phyloP scores from a whole-genome alignment of 345 rosid genomes.

The Aegle marmelos region DNA sequence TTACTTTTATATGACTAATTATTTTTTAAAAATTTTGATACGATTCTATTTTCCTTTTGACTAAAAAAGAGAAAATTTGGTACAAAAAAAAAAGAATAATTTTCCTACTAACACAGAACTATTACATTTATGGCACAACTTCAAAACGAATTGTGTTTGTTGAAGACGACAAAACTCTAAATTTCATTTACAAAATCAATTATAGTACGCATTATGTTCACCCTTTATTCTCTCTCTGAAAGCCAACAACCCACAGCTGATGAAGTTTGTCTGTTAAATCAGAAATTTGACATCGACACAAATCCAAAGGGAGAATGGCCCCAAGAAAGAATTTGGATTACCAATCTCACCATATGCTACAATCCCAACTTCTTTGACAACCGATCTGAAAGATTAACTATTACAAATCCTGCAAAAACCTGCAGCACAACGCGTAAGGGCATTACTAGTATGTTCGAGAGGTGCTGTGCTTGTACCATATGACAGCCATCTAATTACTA shows the following conservation, averaged over 20 bases:
- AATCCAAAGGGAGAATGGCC: conserved; percentile 22
- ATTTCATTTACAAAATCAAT: conserved; percentile 29
- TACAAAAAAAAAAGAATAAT: too few species aligned
- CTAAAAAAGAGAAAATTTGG: too few species aligned
- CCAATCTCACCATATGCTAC: conserved; percentile 33
- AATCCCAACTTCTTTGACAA: conserved; percentile 77
- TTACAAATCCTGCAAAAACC: conserved; percentile 96
- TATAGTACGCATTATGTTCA: conserved; percentile 3
- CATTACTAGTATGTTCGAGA: background rate
- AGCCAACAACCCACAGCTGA: background rate
- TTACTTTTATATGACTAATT: background rate
- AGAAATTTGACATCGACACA: conserved; percentile 8
- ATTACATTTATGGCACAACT: conserved; percentile 15
- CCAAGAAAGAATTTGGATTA: conserved; percentile 23
- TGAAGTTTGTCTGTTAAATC: conserved; percentile 8
- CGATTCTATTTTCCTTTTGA: background rate
- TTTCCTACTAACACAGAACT: background rate
- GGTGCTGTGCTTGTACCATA: background rate
- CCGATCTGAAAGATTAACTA: conserved; percentile 77
- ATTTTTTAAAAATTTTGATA: too few species aligned
- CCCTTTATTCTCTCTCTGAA: background rate
- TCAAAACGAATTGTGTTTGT: background rate
- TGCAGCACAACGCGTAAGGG: conserved; percentile 18
- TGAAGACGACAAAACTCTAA: conserved; percentile 4
- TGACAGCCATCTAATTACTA: background rate